Evolutionary conservation across 2,329 filamentous ascomycete genomes (phyloP).

Genomic region (Alternaria dauci): DNA sequence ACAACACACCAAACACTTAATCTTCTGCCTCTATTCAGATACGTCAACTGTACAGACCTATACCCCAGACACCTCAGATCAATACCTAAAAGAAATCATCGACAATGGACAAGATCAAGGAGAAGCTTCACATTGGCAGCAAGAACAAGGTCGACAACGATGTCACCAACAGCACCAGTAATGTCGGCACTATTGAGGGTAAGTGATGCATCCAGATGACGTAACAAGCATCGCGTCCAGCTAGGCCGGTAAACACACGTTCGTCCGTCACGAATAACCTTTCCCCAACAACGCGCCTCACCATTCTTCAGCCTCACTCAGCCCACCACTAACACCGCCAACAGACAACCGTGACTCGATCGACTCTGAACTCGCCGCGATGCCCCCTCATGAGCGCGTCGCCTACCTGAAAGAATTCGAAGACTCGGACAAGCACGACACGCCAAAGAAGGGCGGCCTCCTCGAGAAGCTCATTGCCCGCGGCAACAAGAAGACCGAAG

Average conservation of each 20-base stretch:
- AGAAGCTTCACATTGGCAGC: constrained; percentile 47
- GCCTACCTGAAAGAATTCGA: constrained; percentile 49
- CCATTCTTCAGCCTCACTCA: background rate
- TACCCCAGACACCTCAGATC: constrained; percentile 1
- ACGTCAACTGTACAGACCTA: background rate
- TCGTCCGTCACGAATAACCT: background rate
- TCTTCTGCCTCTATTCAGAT: background rate
- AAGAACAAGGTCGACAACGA: constrained; percentile 43
- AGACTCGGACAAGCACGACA: constrained; percentile 43
- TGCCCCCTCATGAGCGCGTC: constrained; percentile 45
- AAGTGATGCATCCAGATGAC: constrained; percentile 3
- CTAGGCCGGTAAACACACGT: background rate
- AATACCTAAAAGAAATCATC: background rate
- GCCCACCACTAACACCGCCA: background rate
- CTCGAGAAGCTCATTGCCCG: constrained; percentile 46
- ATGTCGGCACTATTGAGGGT: constrained; percentile 34
- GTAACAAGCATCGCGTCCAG: background rate
- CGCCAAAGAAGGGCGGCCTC: constrained; percentile 44
- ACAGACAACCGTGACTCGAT: constrained; percentile 42
- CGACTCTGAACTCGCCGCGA: constrained; percentile 45
- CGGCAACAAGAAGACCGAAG: constrained; percentile 48
- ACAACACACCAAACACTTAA: constrained; percentile 13
- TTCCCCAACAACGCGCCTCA: background rate
- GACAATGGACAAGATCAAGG: constrained; percentile 49
- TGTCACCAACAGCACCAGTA: constrained; percentile 14